Conservation (phyloP, 2,329 filamentous ascomycete species). For the Didymella segeticola region DNA sequence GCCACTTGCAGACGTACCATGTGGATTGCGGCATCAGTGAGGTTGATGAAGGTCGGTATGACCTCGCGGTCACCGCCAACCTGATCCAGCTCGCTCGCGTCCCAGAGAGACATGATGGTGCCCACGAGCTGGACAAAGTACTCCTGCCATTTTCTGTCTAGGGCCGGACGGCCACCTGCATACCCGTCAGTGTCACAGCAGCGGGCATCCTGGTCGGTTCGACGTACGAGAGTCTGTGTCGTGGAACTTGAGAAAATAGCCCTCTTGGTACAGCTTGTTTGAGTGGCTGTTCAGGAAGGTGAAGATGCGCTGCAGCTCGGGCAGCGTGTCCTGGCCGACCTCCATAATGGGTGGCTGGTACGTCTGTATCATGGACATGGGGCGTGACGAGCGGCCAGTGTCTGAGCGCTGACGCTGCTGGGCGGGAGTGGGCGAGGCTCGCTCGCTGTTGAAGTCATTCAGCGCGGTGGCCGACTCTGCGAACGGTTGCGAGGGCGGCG, state of each 20-base stretch:
- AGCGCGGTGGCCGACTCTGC: slow-evolving; percentile 41
- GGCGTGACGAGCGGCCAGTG: slow-evolving; percentile 66
- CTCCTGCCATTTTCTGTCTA: slow-evolving; percentile 90
- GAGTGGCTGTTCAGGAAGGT: slow-evolving; percentile 91
- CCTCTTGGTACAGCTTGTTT: slow-evolving; percentile 97
- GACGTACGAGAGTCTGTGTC: slow-evolving; percentile 88
- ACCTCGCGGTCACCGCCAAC: slow-evolving; percentile 86
- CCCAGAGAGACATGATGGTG: slow-evolving; percentile 94
- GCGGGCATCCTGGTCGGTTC: slow-evolving; percentile 1
- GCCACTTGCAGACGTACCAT: slow-evolving; percentile 70
- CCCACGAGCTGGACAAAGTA: slow-evolving; percentile 97
- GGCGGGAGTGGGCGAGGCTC: slow-evolving; percentile 42
- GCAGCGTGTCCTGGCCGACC: slow-evolving; percentile 81
- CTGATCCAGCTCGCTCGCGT: slow-evolving; percentile 87
- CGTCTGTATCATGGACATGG: slow-evolving; percentile 83
- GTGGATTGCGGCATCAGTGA: slow-evolving; percentile 96
- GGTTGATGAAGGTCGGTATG: slow-evolving; percentile 90
- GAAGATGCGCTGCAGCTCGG: slow-evolving; percentile 94
- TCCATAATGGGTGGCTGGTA: slow-evolving; percentile 89
- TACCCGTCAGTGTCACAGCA: slow-evolving; percentile 30
- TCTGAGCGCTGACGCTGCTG: slow-evolving; percentile 54
- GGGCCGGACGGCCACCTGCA: slow-evolving; percentile 82
- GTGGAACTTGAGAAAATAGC: slow-evolving; percentile 95
- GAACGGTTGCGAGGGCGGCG: slow-evolving; percentile 25
- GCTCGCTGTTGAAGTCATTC: slow-evolving; percentile 36